Percentiles rank a stretch among this genome's conserved stretches.
These are phyloP conservation scores for Colletotrichum spaethianum DNA, from an alignment of 2,329 filamentous ascomycete species.

Conservation along the genomic window DNA sequence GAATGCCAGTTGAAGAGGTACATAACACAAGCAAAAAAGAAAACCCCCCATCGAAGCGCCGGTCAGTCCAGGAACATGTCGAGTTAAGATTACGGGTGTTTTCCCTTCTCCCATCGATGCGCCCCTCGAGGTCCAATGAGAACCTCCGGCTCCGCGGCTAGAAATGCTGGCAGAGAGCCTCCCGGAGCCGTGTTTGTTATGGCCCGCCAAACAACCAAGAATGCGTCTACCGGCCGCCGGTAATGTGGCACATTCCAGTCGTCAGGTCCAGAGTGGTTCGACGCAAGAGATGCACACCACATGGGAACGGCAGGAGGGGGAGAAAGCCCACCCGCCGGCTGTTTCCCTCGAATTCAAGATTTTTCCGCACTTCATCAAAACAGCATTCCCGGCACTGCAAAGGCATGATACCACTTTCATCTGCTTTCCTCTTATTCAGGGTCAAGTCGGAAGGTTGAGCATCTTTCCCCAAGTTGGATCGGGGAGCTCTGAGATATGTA, in stretches of 20 bases:
- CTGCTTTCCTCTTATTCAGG: slow-evolving; percentile 33
- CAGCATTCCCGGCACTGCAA: slow-evolving; percentile 16
- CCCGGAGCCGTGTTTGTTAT: slow-evolving; percentile 32
- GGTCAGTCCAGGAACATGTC: not conserved
- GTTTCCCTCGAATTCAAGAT: not conserved
- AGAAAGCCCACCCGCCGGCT: not conserved
- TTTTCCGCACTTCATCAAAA: slow-evolving; percentile 12
- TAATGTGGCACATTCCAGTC: slow-evolving; percentile 33
- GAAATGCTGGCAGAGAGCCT: slow-evolving; percentile 15
- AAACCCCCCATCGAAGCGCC: not conserved
- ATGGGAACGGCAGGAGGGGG: not conserved
- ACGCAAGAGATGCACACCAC: not conserved
- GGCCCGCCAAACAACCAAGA: slow-evolving; percentile 19
- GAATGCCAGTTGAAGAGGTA: not conserved
- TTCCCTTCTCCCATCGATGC: not conserved
- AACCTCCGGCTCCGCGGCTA: not conserved
- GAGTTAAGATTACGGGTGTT: slow-evolving; percentile 8
- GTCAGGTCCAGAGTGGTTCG: not conserved
- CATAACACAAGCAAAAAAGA: not conserved
- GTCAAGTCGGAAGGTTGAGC: slow-evolving; percentile 31
- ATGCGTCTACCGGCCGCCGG: slow-evolving; percentile 21
- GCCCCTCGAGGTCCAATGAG: slow-evolving; percentile 14
- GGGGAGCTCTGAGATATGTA: slow-evolving; percentile 37
- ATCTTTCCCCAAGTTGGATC: slow-evolving; percentile 13
- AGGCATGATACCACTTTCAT: slow-evolving; percentile 32